A percentile compares a stretch with the other conserved stretches of the same genome.
Conservation (phyloP, 2,329 filamentous ascomycete species). For the Cladophialophora bantiana region DNA sequence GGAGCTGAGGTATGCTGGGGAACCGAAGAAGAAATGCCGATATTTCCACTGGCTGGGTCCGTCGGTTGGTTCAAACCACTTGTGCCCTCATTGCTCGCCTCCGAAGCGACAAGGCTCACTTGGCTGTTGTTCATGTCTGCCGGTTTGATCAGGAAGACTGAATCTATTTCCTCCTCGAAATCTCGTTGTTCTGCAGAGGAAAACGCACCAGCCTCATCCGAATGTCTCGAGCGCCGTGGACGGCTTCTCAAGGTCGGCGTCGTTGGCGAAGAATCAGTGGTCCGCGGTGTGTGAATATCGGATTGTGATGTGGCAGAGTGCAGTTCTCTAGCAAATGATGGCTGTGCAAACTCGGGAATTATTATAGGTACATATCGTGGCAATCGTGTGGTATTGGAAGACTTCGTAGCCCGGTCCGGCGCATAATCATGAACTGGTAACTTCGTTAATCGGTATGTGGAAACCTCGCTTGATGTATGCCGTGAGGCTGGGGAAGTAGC, state of each 20-base stretch:
- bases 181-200: slow-evolving; percentile 16
- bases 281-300: slow-evolving; percentile 27
- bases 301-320: slow-evolving; percentile 31
- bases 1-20: slow-evolving; percentile 49
- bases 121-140: slow-evolving; percentile 41
- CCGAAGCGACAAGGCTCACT: slow-evolving; percentile 39
- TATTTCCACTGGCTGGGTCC: slow-evolving; percentile 27
- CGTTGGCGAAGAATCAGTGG: slow-evolving; percentile 29
- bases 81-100: slow-evolving; percentile 37
- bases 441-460: slow-evolving; percentile 26
- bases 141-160: slow-evolving; percentile 3
- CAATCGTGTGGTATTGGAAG: slow-evolving; percentile 31
- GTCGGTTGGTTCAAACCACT: slow-evolving; percentile 26
- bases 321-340: slow-evolving; percentile 34
- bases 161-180: slow-evolving; percentile 7
- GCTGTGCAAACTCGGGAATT: slow-evolving; percentile 44
- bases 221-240: slow-evolving; percentile 23
- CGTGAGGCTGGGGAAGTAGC: slow-evolving; percentile 10
- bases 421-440: slow-evolving; percentile 26
- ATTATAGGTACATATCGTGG: slow-evolving; percentile 44
- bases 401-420: slow-evolving; percentile 24
- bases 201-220: slow-evolving; percentile 25
- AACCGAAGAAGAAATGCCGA: slow-evolving; percentile 31
- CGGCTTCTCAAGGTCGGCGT: slow-evolving; percentile 17
- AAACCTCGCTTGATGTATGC: slow-evolving; percentile 33